These are phyloP conservation scores for Fraxinus anomala DNA, from an alignment of 257 asterid species.

Conservation along the genomic window DNA sequence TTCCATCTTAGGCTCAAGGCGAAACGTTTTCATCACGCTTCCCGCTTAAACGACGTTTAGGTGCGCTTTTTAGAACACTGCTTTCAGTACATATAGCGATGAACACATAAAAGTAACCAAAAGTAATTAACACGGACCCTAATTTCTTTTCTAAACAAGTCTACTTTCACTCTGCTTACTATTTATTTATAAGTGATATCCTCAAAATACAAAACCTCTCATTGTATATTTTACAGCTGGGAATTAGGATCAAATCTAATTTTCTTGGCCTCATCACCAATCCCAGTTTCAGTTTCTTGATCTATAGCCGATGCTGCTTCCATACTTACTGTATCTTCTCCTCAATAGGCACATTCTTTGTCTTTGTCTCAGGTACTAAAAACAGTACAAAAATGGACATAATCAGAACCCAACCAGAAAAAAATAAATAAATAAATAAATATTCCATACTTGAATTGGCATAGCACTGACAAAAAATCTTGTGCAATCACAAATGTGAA, in stretches of 20 bases:
- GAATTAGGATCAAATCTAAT: slow-evolving; percentile 47
- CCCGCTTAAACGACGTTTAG: too few relatives aligned
- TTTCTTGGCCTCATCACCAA: slow-evolving; percentile 26
- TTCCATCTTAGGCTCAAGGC: too few relatives aligned
- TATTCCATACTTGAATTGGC: slow-evolving; percentile 78
- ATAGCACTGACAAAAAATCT: slow-evolving; percentile 83
- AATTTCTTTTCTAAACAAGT: not conserved
- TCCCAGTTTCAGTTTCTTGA: slow-evolving; percentile 33
- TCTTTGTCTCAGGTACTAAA: slow-evolving; percentile 61
- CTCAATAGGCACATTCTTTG: slow-evolving; percentile 84
- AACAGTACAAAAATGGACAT: slow-evolving; percentile 78
- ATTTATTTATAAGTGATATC: not conserved
- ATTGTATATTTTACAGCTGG: slow-evolving; percentile 29
- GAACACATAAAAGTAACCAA: not conserved
- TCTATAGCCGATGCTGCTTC: slow-evolving; percentile 86
- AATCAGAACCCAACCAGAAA: slow-evolving; percentile 68
- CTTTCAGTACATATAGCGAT: not conserved
- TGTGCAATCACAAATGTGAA: slow-evolving; percentile 90
- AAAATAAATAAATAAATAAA: slow-evolving; percentile 50
- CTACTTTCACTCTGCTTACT: not conserved
- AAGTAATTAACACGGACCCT: not conserved
- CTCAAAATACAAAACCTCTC: not conserved
- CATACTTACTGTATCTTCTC: slow-evolving; percentile 88
- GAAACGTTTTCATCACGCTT: too few relatives aligned
- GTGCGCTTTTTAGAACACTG: too few relatives aligned